Evolutionary conservation across 495 filamentous ascomycete genomes (phyloP).

Genomic region (Penicillium bialowiezense): DNA sequence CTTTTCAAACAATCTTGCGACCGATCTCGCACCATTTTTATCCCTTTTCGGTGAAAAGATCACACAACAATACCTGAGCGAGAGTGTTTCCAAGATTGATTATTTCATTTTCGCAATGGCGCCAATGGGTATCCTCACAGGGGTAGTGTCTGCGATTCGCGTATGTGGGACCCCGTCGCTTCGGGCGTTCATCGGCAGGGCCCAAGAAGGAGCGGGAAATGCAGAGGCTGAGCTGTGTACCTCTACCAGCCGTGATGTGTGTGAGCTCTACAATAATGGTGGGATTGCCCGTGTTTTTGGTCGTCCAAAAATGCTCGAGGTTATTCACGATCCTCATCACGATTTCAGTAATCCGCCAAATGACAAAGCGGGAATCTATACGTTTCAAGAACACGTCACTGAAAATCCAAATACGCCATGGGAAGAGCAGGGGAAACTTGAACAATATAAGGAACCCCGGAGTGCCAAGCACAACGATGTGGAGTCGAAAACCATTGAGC

Average conservation of each 20-base stretch:
- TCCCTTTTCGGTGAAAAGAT: conserved; percentile 2
- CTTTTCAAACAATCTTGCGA: conserved; percentile 1
- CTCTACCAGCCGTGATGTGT: neutral
- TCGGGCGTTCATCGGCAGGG: conserved; percentile 1
- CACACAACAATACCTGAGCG: neutral
- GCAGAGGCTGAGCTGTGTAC: neutral
- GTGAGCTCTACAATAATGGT: neutral
- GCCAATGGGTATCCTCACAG: neutral
- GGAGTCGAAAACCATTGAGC: too few species aligned
- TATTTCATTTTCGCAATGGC: conserved; percentile 1
- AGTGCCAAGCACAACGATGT: too few species aligned
- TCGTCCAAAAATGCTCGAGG: neutral
- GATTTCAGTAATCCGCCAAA: neutral
- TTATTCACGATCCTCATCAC: neutral
- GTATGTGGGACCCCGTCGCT: neutral
- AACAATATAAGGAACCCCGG: neutral
- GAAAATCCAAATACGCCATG: too few species aligned
- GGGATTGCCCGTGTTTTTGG: neutral
- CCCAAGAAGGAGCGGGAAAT: conserved; percentile 2
- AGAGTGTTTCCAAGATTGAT: neutral
- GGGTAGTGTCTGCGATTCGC: neutral
- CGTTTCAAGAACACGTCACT: neutral
- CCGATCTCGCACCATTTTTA: conserved; percentile 1
- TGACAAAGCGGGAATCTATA: neutral
- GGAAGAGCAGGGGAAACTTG: too few species aligned